These are phyloP conservation scores for Phytophthora chlamydospora DNA, from an alignment of 352 stramenopile species.

Conservation along the genomic window DNA sequence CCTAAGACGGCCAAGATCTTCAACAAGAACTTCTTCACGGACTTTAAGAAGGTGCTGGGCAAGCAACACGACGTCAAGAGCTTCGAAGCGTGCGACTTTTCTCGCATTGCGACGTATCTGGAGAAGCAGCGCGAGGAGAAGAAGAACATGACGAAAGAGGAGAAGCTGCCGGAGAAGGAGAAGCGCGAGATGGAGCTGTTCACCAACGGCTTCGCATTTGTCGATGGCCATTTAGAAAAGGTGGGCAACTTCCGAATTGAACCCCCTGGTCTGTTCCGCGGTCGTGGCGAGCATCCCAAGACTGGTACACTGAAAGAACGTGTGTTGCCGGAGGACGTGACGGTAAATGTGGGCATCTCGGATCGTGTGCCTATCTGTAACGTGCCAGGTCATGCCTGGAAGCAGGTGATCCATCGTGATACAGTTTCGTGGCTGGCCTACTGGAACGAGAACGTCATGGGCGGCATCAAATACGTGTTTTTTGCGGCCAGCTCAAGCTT, in stretches of 20 bases:
- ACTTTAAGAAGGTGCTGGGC: conserved; percentile 92
- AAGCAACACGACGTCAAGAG: conserved; percentile 94
- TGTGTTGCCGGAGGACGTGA: conserved; percentile 96
- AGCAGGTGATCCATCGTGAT: conserved; percentile 95
- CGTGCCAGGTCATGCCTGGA: conserved; percentile 96
- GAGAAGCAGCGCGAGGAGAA: conserved; percentile 93
- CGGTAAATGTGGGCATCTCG: conserved; percentile 96
- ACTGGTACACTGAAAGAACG: conserved; percentile 98
- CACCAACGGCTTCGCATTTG: conserved; percentile 95
- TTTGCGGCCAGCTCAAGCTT: conserved; percentile 98
- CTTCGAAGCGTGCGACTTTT: conserved; percentile 99
- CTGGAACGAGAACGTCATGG: conserved; percentile 99
- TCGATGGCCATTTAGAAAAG: conserved; percentile 99
- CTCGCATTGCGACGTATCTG: conserved; percentile 92
- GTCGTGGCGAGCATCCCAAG: conserved; percentile 98
- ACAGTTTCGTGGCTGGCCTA: conserved; percentile 93
- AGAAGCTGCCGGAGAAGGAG: conserved; percentile 90
- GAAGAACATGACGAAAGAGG: conserved; percentile 97
- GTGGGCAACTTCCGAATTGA: conserved; percentile 98
- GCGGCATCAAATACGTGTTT: conserved; percentile 99
- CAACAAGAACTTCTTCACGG: conserved; percentile 99
- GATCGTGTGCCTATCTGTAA: conserved; percentile 92
- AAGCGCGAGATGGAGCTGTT: conserved; percentile 93
- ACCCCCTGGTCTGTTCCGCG: conserved; percentile 98
- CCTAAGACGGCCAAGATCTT: conserved; percentile 97